Conservation (phyloP, 805 yeast species). For the Yamadazyma takamatsuzukensis region DNA sequence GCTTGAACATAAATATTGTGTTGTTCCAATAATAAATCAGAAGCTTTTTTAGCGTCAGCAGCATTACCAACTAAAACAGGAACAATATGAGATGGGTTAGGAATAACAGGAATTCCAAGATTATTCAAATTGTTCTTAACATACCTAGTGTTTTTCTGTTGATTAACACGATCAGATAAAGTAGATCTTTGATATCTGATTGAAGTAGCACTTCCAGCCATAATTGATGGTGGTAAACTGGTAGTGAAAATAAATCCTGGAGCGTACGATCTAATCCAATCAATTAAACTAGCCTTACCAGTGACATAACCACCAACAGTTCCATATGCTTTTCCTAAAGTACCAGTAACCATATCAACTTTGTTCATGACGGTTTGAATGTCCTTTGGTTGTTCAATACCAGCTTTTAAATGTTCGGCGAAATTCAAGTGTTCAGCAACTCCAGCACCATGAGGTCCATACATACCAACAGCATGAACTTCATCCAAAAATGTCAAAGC, state of each 20-base stretch:
- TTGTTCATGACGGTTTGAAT: constrained; percentile 73
- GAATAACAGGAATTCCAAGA: constrained; percentile 90
- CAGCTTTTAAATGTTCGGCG: constrained; percentile 69
- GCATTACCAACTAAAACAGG: constrained; percentile 96
- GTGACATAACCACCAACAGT: constrained; percentile 98
- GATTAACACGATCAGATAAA: constrained; percentile 72
- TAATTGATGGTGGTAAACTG: constrained; percentile 92
- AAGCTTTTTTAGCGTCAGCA: constrained; percentile 83
- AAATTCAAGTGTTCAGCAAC: constrained; percentile 96
- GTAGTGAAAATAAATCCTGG: constrained; percentile 99
- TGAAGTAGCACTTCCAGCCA: constrained; percentile 93
- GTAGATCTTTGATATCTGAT: constrained; percentile 79
- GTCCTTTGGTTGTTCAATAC: constrained; percentile 44
- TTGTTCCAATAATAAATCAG: constrained; percentile 80
- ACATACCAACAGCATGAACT: constrained; percentile 98
- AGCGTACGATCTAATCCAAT: constrained; percentile 94
- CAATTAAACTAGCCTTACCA: constrained; percentile 76
- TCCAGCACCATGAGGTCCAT: constrained; percentile 99
- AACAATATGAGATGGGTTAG: constrained; percentile 96
- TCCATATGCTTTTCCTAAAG: constrained; percentile 96
- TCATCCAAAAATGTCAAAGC: constrained; percentile 96
- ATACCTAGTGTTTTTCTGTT: constrained; percentile 81
- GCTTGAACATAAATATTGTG: constrained; percentile 95
- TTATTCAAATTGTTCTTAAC: constrained; percentile 68
- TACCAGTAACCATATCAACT: constrained; percentile 94